Evolutionary conservation across 2,329 filamentous ascomycete species (phyloP).

Genomic region (Curvularia lunata): DNA sequence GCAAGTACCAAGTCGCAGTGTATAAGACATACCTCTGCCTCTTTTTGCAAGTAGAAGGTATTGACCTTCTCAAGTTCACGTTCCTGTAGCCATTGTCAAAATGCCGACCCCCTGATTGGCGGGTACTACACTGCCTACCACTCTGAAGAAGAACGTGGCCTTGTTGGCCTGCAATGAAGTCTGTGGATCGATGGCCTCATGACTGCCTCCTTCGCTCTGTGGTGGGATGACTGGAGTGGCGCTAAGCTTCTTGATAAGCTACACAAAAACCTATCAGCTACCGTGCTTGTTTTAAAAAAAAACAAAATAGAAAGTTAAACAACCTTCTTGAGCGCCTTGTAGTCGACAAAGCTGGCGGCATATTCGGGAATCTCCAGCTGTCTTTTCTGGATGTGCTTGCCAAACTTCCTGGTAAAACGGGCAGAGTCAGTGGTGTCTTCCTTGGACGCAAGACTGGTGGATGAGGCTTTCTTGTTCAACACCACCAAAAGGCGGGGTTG

Average conservation of each 20-base stretch:
- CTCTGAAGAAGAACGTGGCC: slow-evolving; percentile 96
- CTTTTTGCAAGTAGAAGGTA: slow-evolving; percentile 95
- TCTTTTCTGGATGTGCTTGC: slow-evolving; percentile 98
- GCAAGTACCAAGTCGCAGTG: slow-evolving; percentile 13
- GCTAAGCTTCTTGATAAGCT: slow-evolving; percentile 99
- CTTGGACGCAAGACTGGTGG: slow-evolving; percentile 46
- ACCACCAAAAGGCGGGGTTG: slow-evolving; percentile 37
- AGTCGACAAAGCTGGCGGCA: slow-evolving; percentile 98
- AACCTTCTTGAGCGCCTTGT: slow-evolving; percentile 99
- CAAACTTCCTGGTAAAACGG: slow-evolving; percentile 83
- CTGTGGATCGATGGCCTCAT: slow-evolving; percentile 73
- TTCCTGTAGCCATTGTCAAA: slow-evolving; percentile 65
- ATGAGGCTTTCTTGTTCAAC: slow-evolving; percentile 44
- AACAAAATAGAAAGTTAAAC: slow-evolving; percentile 22
- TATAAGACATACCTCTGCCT: slow-evolving; percentile 77
- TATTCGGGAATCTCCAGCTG: slow-evolving; percentile 99
- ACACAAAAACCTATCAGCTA: slow-evolving; percentile 31
- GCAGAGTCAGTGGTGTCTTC: slow-evolving; percentile 48
- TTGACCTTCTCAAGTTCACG: slow-evolving; percentile 98
- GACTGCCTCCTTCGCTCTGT: slow-evolving; percentile 65
- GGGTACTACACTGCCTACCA: slow-evolving; percentile 64
- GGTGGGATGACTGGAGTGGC: slow-evolving; percentile 84
- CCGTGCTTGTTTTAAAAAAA: neutral
- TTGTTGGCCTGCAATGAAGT: slow-evolving; percentile 93
- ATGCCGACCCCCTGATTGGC: neutral